A percentile compares a stretch with the other conserved stretches of the same genome.
These are phyloP conservation scores for Cudoniella acicularis DNA, from an alignment of 495 filamentous ascomycete species.

Conservation along the genomic window DNA sequence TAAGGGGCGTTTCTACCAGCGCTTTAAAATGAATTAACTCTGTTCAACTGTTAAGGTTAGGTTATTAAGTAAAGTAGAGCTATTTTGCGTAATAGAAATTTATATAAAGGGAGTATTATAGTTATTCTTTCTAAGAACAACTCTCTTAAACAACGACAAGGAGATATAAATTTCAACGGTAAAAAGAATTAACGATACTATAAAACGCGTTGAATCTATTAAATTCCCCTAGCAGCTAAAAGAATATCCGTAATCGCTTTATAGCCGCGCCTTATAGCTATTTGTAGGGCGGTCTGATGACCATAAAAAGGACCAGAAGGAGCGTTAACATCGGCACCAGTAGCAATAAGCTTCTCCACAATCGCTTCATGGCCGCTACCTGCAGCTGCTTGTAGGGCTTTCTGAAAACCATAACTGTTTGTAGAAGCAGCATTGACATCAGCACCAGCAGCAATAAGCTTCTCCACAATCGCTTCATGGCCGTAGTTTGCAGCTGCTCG, in stretches of 20 bases:
- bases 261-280: neutral
- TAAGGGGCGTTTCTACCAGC: too few species aligned
- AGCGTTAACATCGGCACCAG: constrained; percentile 14
- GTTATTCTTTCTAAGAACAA: too few species aligned
- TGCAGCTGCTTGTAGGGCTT: constrained; percentile 4
- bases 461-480: constrained; percentile 10
- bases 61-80: too few species aligned
- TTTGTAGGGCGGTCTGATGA: neutral
- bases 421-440: constrained; percentile 6
- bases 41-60: too few species aligned
- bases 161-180: too few species aligned
- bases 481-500: neutral
- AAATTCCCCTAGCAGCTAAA: neutral
- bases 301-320: neutral
- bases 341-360: constrained; percentile 6
- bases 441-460: constrained; percentile 10
- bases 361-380: neutral
- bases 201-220: neutral
- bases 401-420: neutral
- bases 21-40: too few species aligned
- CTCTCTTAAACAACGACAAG: too few species aligned
- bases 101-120: too few species aligned
- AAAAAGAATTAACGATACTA: too few species aligned
- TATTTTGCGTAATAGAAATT: too few species aligned
- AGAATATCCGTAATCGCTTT: neutral